Base-by-base conservation (phyloP, 2,329 filamentous ascomycete species). In the Fusarium redolens region DNA sequence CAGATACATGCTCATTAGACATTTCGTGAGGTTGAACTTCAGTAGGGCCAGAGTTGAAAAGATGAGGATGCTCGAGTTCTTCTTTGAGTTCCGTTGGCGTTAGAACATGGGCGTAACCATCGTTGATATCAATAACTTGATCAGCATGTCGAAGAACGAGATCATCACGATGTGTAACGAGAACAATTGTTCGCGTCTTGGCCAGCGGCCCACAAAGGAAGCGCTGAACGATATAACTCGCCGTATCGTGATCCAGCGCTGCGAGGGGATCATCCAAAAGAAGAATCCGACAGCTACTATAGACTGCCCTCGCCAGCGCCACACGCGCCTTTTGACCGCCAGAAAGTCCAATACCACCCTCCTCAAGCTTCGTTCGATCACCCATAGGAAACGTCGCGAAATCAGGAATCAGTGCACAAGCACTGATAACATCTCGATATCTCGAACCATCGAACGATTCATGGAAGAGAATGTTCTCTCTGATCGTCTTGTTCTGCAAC, bases 121-220 rank as follows among this genome's bases (percentile, higher is more conserved):
- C 85, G 2, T 86, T 80, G 14, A 97, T 86, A 62, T 95, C 90
- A 14, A 97, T 82, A 20, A 94, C 87, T 77, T 96, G 92, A 54
- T 91, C 85, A 4, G 94, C 93, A 47, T 95, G 85, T n/a, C 88
- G 86, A 25, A 90, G 87, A 66, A 94, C 93, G 14, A 97, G 83
- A 68, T 95, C 92, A n/a, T 95, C 91, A 41, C 91, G 87, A 78
- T 95, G 92, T 0, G 94, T 95, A 52, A 96, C 93, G 45, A 95
- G 89, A n/a, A 96, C 88, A 0, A 93, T 91, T 0, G 92, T 93
- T 10, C 93, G 87, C 11, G 85, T 87, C 61, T 90, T 87, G 14
- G 87, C 83, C 0, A 92, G 87, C 0, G 91, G 84, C 1, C 88
- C 88, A 25, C 87, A 86, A 57, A 94, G 85, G 73, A 83, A 87